Evolutionary conservation across 805 yeast genomes (phyloP).

Genomic region (Yamadazyma nakazawae): DNA sequence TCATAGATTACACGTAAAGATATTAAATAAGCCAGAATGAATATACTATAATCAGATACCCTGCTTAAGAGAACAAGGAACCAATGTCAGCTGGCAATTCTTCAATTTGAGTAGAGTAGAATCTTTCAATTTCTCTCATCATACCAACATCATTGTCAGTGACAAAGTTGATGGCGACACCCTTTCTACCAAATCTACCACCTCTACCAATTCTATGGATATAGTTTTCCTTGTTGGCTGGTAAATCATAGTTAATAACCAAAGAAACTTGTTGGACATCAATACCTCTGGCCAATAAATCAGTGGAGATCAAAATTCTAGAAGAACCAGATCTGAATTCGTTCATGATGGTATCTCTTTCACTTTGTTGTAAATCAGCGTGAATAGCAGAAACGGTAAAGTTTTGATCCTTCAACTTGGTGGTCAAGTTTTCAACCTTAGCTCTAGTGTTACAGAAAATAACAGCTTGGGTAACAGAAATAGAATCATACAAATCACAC

Average conservation of each 20-base stretch:
- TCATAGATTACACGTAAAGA: constrained; percentile 7
- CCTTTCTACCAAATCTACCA: constrained; percentile 98
- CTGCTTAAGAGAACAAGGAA: constrained; percentile 41
- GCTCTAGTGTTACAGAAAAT: constrained; percentile 95
- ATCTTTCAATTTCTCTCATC: constrained; percentile 83
- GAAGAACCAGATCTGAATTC: constrained; percentile 95
- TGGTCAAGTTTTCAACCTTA: constrained; percentile 87
- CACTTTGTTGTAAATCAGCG: constrained; percentile 91
- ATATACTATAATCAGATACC: background rate
- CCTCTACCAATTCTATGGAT: constrained; percentile 98
- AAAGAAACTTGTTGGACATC: constrained; percentile 97
- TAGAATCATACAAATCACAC: constrained; percentile 91
- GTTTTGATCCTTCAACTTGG: constrained; percentile 69
- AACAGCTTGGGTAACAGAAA: constrained; percentile 95
- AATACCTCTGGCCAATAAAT: constrained; percentile 96
- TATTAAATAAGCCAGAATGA: constrained; percentile 3
- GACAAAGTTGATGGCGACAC: constrained; percentile 93
- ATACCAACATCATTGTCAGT: constrained; percentile 72
- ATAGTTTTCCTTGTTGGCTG: constrained; percentile 86
- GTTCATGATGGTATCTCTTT: constrained; percentile 91
- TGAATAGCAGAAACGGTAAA: constrained; percentile 95
- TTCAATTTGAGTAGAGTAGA: constrained; percentile 83
- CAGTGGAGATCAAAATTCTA: constrained; percentile 88
- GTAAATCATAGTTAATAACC: constrained; percentile 92
- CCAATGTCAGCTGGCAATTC: constrained; percentile 85